Conservation (phyloP, 2,329 filamentous ascomycete genomes). For the Botryotinia calthae region DNA sequence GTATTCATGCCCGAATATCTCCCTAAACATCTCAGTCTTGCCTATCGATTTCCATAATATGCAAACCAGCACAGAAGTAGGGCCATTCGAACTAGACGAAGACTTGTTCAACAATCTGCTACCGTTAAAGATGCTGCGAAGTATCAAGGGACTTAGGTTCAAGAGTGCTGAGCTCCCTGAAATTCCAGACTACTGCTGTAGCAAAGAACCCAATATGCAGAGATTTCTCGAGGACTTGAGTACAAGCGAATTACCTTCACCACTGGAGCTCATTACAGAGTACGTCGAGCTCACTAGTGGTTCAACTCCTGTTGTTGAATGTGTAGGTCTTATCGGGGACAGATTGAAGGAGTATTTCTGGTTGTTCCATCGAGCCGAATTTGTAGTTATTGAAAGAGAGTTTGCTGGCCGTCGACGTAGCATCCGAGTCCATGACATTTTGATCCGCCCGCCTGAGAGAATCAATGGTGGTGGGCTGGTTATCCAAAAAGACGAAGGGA, state of each 20-base stretch:
- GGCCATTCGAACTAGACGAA: not conserved
- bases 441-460: not conserved
- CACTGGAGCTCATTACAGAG: not conserved
- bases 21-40: not conserved
- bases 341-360: not conserved
- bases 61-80: not conserved
- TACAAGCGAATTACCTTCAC: not conserved
- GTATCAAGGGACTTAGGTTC: not conserved
- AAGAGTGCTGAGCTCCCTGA: not conserved
- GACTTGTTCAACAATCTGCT: not conserved
- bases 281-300: not conserved
- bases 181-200: not conserved
- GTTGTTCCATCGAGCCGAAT: not conserved
- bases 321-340: not conserved
- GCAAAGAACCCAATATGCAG: fast-evolving
- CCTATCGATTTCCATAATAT: not conserved
- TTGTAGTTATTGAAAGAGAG: not conserved
- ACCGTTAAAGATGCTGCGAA: not conserved
- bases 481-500: not conserved
- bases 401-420: not conserved
- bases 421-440: not conserved
- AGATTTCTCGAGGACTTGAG: not conserved
- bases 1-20: not conserved
- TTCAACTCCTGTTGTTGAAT: not conserved
- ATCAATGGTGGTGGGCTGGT: too few relatives aligned